phyloP scores from a whole-genome alignment of 192 early-diverging fungal genomes.

The Pilaira anomala region DNA sequence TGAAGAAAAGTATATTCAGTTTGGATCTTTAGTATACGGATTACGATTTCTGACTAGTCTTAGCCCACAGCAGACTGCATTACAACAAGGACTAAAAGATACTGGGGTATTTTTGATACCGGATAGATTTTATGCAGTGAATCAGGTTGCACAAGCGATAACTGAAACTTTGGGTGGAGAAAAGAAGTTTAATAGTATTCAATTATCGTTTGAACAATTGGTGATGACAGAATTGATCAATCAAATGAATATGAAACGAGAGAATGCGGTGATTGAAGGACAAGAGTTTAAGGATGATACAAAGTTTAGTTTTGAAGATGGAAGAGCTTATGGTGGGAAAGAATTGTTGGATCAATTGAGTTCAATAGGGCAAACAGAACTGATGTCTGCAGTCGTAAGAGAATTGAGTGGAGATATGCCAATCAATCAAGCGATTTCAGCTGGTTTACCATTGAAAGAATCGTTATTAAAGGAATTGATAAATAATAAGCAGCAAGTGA shows the following conservation, averaged over 20 bases:
- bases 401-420: conserved; percentile 28
- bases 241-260: background rate
- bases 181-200: conserved; percentile 7
- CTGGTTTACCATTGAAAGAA: conserved; percentile 10
- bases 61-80: conserved; percentile 1
- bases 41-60: conserved; percentile 14
- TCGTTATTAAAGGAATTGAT: conserved; percentile 1
- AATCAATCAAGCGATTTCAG: conserved; percentile 22
- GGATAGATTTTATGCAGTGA: conserved; percentile 10
- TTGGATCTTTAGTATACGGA: conserved; percentile 23
- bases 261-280: conserved; percentile 2
- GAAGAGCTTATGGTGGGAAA: background rate
- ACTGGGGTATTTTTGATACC: conserved; percentile 14
- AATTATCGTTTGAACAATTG: conserved; percentile 15
- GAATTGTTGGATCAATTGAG: conserved; percentile 11
- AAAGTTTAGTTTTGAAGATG: background rate
- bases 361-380: background rate
- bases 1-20: conserved; percentile 20
- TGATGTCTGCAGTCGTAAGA: conserved; percentile 14
- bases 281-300: background rate
- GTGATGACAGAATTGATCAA: conserved; percentile 11
- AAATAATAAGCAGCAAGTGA: background rate
- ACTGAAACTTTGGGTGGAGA: conserved; percentile 23
- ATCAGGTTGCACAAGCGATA: background rate
- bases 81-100: conserved; percentile 8